Conservation (phyloP, 1,284 basidiomycete genomes). For the Melanopsichium pennsylvanicum region DNA sequence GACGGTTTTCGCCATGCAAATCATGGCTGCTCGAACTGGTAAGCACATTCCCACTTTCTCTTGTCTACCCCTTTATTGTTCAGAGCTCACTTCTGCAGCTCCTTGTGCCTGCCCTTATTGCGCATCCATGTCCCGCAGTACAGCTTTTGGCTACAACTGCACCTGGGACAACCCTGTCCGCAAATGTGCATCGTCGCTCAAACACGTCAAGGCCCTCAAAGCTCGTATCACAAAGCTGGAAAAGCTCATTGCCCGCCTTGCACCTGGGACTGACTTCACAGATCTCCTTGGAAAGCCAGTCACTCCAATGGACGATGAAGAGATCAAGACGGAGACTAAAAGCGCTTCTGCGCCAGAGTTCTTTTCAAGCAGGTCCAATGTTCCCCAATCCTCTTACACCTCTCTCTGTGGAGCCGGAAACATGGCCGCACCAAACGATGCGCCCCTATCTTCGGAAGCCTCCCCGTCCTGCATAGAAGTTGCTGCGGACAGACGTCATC, state of each 20-base stretch:
- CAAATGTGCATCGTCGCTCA: constrained; percentile 31
- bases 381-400: no score
- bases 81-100: no score
- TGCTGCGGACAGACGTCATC: constrained; percentile 25
- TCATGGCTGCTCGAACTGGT: constrained; percentile 52
- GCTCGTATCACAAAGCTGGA: constrained; percentile 57
- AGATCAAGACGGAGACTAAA: constrained; percentile 13
- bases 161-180: constrained; percentile 56
- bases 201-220: constrained; percentile 59
- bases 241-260: constrained; percentile 38
- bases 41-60: not conserved
- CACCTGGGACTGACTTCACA: constrained; percentile 57
- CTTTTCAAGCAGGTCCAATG: not conserved
- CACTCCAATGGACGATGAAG: constrained; percentile 47
- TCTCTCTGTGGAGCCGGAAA: constrained; percentile 10
- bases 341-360: not conserved
- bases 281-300: constrained; percentile 55
- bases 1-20: constrained; percentile 54
- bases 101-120: no score
- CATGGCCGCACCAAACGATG: no score
- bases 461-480: constrained; percentile 14
- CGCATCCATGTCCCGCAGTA: constrained; percentile 2
- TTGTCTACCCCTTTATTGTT: not conserved
- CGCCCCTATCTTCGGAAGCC: no score
- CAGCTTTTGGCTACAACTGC: constrained; percentile 56